A percentile compares a stretch with the other conserved stretches of the same genome.
phyloP scores from a whole-genome alignment of 2,329 filamentous ascomycete species.

The Aspergillus ustus region DNA sequence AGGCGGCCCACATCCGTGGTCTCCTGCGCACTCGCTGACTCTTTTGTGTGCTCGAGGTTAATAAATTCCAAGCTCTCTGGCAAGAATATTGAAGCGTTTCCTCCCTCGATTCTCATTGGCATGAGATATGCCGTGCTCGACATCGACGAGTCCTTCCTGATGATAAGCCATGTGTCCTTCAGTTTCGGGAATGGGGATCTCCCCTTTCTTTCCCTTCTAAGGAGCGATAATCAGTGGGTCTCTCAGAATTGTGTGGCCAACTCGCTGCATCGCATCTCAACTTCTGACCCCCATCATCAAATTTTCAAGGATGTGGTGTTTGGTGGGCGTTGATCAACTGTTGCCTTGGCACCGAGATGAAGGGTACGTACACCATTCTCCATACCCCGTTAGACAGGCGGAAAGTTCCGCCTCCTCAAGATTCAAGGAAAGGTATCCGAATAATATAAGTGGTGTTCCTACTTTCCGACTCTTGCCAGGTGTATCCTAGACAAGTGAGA shows the following conservation, averaged over 20 bases:
- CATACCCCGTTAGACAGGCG: constrained; percentile 8
- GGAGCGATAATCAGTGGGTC: constrained; percentile 36
- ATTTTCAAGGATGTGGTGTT: neutral
- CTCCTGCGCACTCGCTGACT: neutral
- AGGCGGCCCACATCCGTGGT: neutral
- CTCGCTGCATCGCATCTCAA: constrained; percentile 19
- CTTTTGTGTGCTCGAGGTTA: neutral
- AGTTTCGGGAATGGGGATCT: constrained; percentile 28
- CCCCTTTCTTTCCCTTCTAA: constrained; percentile 25
- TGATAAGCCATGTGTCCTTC: constrained; percentile 18
- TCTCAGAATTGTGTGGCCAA: constrained; percentile 10
- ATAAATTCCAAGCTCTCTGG: neutral
- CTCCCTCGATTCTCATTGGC: constrained; percentile 14
- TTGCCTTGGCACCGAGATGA: constrained; percentile 7
- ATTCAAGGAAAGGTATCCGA: neutral
- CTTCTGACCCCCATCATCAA: constrained; percentile 9
- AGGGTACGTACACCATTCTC: constrained; percentile 11
- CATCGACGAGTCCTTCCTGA: neutral
- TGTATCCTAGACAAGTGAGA: neutral
- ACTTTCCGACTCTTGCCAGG: neutral
- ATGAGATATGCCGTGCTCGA: constrained; percentile 5
- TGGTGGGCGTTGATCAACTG: constrained; percentile 3
- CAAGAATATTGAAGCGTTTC: neutral
- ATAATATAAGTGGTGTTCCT: neutral
- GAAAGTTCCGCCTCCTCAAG: constrained; percentile 1